Evolutionary conservation across 2,329 filamentous ascomycete genomes (phyloP).

Genomic region (Aschersonia sp.): DNA sequence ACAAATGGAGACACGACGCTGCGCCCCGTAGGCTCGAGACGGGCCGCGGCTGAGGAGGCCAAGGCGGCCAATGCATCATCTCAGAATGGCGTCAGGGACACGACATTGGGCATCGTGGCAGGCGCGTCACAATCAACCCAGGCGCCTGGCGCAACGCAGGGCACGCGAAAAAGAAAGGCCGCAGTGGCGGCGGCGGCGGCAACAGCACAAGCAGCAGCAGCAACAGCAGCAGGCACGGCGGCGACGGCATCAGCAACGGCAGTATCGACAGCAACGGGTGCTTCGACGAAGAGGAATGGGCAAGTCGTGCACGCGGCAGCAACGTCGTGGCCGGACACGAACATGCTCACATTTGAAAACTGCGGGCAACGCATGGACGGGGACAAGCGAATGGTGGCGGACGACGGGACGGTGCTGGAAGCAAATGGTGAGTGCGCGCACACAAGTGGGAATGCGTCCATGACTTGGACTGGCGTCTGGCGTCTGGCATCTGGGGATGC

Average conservation of each 20-base stretch:
- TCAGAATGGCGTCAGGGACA: constrained; percentile 22
- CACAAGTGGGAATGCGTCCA: not conserved
- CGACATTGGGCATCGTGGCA: constrained; percentile 1
- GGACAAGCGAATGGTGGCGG: constrained; percentile 67
- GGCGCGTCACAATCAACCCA: constrained; percentile 29
- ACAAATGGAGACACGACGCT: constrained; percentile 20
- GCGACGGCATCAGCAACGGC: constrained; percentile 32
- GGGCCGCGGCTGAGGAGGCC: constrained; percentile 24
- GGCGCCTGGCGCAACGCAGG: constrained; percentile 28
- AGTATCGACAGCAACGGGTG: constrained; percentile 7
- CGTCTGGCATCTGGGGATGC: not conserved
- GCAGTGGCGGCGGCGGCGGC: constrained; percentile 20
- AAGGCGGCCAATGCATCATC: constrained; percentile 16
- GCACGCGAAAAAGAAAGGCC: constrained; percentile 78
- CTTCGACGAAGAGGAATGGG: constrained; percentile 8
- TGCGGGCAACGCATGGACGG: constrained; percentile 48
- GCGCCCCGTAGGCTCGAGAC: constrained; percentile 24
- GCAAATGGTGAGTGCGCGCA: constrained; percentile 59
- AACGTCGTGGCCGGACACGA: constrained; percentile 46
- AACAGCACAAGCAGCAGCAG: not conserved
- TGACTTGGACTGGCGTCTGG: not conserved
- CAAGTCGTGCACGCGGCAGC: constrained; percentile 22
- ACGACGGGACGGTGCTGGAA: constrained; percentile 74
- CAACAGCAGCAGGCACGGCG: constrained; percentile 29
- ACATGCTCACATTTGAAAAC: constrained; percentile 78